phyloP scores from a whole-genome alignment of 1,284 basidiomycete species.

The Rhodotorula sp. region DNA sequence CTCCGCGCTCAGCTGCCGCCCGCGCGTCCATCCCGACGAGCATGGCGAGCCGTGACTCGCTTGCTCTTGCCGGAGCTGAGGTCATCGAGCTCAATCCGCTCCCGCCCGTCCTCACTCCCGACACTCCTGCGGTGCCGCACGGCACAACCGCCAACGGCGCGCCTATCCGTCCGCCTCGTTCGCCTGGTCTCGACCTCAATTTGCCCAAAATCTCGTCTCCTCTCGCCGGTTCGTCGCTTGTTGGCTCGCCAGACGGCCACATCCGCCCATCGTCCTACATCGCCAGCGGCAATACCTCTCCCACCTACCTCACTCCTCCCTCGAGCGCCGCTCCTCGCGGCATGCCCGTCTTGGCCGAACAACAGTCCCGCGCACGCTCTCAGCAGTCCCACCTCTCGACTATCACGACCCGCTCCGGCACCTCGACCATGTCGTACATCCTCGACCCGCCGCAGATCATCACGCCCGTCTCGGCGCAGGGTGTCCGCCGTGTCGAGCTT shows the following conservation, averaged over 20 bases:
- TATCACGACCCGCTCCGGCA: conserved; percentile 30
- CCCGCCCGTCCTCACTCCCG: conserved; percentile 31
- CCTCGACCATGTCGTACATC: conserved; percentile 45
- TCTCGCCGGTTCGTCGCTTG: conserved; percentile 22
- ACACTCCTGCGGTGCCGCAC: conserved; percentile 38
- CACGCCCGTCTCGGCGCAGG: conserved; percentile 36
- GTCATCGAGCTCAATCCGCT: conserved; percentile 35
- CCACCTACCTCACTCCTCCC: conserved; percentile 9
- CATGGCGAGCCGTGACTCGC: conserved; percentile 36
- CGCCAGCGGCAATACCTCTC: background rate
- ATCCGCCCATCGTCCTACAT: background rate
- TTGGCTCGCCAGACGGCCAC: conserved; percentile 5
- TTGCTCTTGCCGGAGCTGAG: conserved; percentile 32
- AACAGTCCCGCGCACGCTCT: conserved; percentile 13
- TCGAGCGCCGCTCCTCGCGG: conserved; percentile 2
- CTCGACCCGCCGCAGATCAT: conserved; percentile 46
- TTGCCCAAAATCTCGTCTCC: conserved; percentile 37
- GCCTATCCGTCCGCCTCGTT: conserved; percentile 43
- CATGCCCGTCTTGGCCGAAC: conserved; percentile 26
- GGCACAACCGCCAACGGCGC: conserved; percentile 37
- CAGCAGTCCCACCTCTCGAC: conserved; percentile 36
- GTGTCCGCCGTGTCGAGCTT: conserved; percentile 36
- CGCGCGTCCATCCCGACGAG: conserved; percentile 30
- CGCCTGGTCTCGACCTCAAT: conserved; percentile 43
- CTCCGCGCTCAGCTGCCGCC: background rate